Evolutionary conservation across 768 basidiomycete genomes (phyloP).

Genomic region (Rhizopogon rudus): DNA sequence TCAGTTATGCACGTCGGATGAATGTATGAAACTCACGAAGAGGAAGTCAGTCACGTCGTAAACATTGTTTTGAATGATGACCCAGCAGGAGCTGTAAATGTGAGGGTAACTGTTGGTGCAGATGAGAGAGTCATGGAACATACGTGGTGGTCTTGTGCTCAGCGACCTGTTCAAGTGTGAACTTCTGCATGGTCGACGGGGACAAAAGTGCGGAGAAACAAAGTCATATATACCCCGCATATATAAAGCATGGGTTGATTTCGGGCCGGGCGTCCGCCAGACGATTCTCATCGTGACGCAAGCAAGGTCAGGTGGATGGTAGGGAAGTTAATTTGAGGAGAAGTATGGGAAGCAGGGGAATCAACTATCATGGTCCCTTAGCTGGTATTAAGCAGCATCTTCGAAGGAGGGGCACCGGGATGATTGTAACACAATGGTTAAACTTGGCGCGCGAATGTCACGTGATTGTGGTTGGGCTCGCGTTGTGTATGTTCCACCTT

Average conservation of each 20-base stretch:
- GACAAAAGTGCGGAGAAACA: slow-evolving; percentile 1
- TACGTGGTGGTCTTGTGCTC: slow-evolving; percentile 53
- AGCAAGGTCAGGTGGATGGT: background rate
- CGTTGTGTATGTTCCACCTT: slow-evolving; percentile 48
- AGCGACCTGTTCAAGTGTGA: slow-evolving; percentile 53
- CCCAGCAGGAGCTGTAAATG: slow-evolving; percentile 69
- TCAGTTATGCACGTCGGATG: background rate
- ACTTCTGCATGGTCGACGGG: slow-evolving; percentile 27
- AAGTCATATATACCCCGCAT: background rate
- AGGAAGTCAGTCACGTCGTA: slow-evolving; percentile 85
- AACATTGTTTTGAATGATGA: slow-evolving; percentile 74
- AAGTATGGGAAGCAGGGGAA: background rate
- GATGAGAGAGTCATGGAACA: slow-evolving; percentile 9
- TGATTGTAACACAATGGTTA: too few relatives aligned
- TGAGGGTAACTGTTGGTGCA: slow-evolving; percentile 6
- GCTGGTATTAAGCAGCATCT: slow-evolving; percentile 3
- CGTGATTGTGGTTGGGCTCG: slow-evolving; percentile 35
- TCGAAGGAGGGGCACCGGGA: too few relatives aligned
- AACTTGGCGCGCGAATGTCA: slow-evolving; percentile 13
- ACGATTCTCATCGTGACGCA: background rate
- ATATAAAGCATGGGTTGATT: background rate
- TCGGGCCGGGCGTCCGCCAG: background rate
- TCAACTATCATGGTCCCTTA: background rate
- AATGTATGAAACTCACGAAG: slow-evolving; percentile 33
- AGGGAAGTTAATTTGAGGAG: background rate